Evolutionary conservation across 345 rosid genomes (phyloP).

Genomic region (Eucalyptus caleyi): DNA sequence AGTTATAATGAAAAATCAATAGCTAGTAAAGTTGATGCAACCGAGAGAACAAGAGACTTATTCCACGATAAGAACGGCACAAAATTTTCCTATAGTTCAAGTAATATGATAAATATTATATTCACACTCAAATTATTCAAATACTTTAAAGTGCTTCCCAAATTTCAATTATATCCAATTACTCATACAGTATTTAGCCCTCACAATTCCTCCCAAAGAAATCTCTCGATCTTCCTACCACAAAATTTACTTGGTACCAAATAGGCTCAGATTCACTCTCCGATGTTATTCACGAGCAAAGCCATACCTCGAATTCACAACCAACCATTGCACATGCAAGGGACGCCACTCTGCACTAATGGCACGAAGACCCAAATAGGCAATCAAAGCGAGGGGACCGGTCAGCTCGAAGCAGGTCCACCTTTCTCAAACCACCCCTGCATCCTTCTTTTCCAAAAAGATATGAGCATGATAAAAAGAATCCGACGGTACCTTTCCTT

Average conservation of each 20-base stretch:
- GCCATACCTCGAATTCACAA: background rate
- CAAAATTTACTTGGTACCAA: background rate
- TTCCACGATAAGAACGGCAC: rapidly evolving
- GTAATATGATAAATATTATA: background rate
- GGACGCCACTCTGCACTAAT: background rate
- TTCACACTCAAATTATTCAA: background rate
- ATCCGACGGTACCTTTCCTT: background rate
- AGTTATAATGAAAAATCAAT: background rate
- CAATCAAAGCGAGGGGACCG: background rate
- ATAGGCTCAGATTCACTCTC: background rate
- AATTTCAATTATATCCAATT: background rate
- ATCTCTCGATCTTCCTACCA: background rate
- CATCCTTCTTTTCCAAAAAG: background rate
- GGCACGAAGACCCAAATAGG: background rate
- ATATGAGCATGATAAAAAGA: background rate
- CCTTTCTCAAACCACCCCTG: background rate
- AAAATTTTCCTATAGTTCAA: background rate
- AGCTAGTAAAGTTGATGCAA: background rate
- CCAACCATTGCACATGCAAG: background rate
- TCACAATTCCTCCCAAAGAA: background rate
- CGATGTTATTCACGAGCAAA: background rate
- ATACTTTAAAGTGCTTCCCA: rapidly evolving
- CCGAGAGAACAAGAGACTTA: background rate
- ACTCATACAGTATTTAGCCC: background rate
- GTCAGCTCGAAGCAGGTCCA: background rate